These are phyloP conservation scores for Adansonia digitata DNA, from an alignment of 345 rosid genomes.

Conservation along the genomic window DNA sequence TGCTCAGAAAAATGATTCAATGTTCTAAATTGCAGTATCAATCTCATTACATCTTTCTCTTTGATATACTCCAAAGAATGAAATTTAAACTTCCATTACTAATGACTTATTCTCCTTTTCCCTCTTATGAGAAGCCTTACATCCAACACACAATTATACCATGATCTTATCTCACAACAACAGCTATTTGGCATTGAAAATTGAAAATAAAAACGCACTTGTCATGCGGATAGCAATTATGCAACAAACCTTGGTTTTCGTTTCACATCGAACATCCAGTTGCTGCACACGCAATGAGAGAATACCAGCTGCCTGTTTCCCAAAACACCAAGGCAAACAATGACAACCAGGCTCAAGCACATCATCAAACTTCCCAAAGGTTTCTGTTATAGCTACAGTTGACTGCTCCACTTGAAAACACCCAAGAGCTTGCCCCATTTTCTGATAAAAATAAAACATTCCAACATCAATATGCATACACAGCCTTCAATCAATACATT, in stretches of 20 bases:
- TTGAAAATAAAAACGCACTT: neutral
- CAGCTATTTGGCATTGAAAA: neutral
- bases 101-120: neutral
- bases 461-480: neutral
- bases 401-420: conserved; percentile 78
- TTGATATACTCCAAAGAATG: neutral
- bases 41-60: neutral
- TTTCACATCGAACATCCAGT: conserved; percentile 84
- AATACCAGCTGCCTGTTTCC: conserved; percentile 63
- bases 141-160: neutral
- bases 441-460: conserved; percentile 3
- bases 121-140: neutral
- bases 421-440: conserved; percentile 34
- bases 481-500: conserved; percentile 6
- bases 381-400: conserved; percentile 61
- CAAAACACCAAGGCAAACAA: conserved; percentile 77
- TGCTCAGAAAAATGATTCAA: neutral
- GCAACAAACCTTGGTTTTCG: conserved; percentile 71
- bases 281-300: conserved; percentile 73
- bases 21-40: neutral
- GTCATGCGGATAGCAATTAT: neutral
- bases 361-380: conserved; percentile 65
- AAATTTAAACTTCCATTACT: neutral
- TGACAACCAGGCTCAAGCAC: conserved; percentile 83
- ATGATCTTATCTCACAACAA: neutral